Percentiles rank a stretch among this genome's conserved stretches.
Evolutionary conservation across 169 alveolate species (phyloP).

Genomic region (Plasmodium yoelii): DNA sequence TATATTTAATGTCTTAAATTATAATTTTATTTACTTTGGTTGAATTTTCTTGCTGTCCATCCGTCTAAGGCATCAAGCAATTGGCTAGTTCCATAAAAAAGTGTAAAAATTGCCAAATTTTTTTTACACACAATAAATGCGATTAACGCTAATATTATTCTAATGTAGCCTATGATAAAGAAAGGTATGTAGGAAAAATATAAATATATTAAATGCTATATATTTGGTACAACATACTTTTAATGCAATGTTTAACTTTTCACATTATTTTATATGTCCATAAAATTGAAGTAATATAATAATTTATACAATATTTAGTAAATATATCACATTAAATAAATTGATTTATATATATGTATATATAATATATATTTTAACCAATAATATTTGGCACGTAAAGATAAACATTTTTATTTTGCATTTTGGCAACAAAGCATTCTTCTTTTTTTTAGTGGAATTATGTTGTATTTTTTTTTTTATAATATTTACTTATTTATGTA

Average conservation of each 20-base stretch:
- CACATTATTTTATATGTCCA: background rate
- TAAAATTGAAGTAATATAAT: background rate
- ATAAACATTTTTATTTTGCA: conserved; percentile 37
- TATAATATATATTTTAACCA: conserved; percentile 36
- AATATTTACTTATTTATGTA: background rate
- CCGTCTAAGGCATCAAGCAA: conserved; percentile 70
- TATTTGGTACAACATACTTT: background rate
- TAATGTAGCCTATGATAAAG: conserved; percentile 47
- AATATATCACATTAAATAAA: background rate
- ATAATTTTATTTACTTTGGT: conserved; percentile 47
- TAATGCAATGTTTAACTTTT: background rate
- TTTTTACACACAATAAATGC: conserved; percentile 28
- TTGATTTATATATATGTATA: background rate
- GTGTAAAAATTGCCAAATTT: conserved; percentile 24
- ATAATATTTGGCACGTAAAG: conserved; percentile 70
- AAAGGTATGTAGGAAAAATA: background rate
- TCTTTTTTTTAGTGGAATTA: background rate
- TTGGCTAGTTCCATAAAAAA: conserved; percentile 49
- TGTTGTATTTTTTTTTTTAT: background rate
- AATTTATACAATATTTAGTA: background rate
- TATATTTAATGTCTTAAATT: too few species aligned
- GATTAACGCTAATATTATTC: conserved; percentile 39
- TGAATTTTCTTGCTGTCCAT: conserved; percentile 72
- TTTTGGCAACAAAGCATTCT: background rate
- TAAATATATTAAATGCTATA: background rate